These are phyloP conservation scores for Corrigiola litoralis DNA, from an alignment of 179 eudicot genomes.

Conservation along the genomic window DNA sequence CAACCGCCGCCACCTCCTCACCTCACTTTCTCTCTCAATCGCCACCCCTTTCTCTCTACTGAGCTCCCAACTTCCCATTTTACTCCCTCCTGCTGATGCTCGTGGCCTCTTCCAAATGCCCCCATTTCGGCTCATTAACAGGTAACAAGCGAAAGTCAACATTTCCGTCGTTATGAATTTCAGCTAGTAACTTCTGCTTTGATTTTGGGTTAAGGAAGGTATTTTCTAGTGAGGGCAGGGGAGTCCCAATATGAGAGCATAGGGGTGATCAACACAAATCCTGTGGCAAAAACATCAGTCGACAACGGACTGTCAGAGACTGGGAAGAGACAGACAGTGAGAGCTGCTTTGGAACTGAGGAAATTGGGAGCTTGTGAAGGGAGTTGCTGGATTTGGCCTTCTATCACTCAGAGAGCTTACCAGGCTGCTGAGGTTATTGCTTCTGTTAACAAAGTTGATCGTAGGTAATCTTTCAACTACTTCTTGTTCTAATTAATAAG, in stretches of 20 bases:
- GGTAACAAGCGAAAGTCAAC: conserved; percentile 31
- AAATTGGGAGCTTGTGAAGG: conserved; percentile 73
- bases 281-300: conserved; percentile 84
- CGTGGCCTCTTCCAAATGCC: conserved; percentile 99
- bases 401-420: conserved; percentile 92
- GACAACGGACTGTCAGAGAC: conserved; percentile 73
- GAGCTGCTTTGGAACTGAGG: conserved; percentile 62
- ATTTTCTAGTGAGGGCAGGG: conserved; percentile 92
- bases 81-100: conserved; percentile 40
- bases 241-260: conserved; percentile 78
- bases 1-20: conserved; percentile 52
- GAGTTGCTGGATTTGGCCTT: conserved; percentile 99
- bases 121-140: conserved; percentile 70
- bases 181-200: no score
- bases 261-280: conserved; percentile 90
- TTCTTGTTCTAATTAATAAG: neutral
- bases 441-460: conserved; percentile 52
- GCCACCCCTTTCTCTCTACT: conserved; percentile 39
- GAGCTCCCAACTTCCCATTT: conserved; percentile 17
- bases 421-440: conserved; percentile 97
- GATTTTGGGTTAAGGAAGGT: conserved; percentile 39
- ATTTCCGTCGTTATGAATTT: neutral
- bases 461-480: conserved; percentile 43
- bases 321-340: conserved; percentile 71
- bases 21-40: conserved; percentile 50